phyloP scores from a whole-genome alignment of 441 rosid genomes.

The Codiaeum variegatum region DNA sequence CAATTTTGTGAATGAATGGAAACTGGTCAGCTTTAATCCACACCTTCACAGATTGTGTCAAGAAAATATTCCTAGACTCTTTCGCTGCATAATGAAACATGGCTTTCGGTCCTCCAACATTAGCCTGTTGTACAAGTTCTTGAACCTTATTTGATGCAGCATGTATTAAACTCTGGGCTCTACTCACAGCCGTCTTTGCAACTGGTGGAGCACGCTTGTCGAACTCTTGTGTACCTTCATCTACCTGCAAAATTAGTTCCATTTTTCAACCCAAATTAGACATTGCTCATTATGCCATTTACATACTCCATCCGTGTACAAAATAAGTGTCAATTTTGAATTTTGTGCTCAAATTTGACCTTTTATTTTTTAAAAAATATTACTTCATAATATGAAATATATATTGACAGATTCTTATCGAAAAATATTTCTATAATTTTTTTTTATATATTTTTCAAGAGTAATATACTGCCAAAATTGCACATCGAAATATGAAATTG shows the following conservation, averaged over 20 bases:
- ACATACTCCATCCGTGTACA: too few relatives aligned
- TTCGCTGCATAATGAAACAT: slow-evolving; percentile 44
- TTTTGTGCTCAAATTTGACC: too few relatives aligned
- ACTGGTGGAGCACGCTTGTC: slow-evolving; percentile 65
- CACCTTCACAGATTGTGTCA: slow-evolving; percentile 46
- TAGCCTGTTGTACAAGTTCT: slow-evolving; percentile 47
- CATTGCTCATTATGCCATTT: not conserved
- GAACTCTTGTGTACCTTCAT: slow-evolving; percentile 50
- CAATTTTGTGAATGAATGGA: slow-evolving; percentile 45
- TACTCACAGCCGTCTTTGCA: slow-evolving; percentile 52
- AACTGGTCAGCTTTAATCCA: slow-evolving; percentile 51
- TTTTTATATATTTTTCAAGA: too few relatives aligned
- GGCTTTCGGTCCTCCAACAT: slow-evolving; percentile 52
- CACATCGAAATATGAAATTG: too few relatives aligned
- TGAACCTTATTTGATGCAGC: slow-evolving; percentile 44
- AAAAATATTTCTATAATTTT: too few relatives aligned
- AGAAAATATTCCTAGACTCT: slow-evolving; percentile 50
- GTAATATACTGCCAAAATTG: too few relatives aligned
- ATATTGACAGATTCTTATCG: too few relatives aligned
- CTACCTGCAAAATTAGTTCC: too few relatives aligned
- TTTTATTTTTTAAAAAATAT: too few relatives aligned
- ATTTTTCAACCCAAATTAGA: not conserved
- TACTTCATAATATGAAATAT: too few relatives aligned
- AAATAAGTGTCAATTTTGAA: too few relatives aligned
- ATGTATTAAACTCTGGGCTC: slow-evolving; percentile 35